Evolutionary conservation across 176 grass and related monocot genomes (phyloP).

Genomic region (Phoenix roebelenii): DNA sequence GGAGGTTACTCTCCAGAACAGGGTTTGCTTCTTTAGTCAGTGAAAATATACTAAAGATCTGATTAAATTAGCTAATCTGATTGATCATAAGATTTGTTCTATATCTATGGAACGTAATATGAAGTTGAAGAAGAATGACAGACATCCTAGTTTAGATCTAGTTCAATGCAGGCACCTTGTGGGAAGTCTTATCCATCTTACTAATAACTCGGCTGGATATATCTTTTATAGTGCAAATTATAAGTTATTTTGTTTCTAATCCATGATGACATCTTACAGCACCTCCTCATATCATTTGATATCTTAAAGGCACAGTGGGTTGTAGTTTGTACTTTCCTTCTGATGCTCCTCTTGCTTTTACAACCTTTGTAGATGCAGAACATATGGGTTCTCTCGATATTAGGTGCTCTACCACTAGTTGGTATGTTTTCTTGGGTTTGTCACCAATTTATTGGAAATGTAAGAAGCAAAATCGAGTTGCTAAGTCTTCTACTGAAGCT

Average conservation of each 20-base stretch:
- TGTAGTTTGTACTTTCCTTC: background rate
- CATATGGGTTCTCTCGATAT: background rate
- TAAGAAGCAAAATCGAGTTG: background rate
- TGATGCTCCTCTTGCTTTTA: background rate
- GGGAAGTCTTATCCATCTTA: no score
- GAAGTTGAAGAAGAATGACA: background rate
- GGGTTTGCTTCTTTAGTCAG: no score
- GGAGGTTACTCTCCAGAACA: background rate
- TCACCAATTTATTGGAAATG: background rate
- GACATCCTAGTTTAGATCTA: no score
- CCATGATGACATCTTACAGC: no score
- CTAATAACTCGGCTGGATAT: no score
- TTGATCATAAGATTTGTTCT: background rate
- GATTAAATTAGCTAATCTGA: no score
- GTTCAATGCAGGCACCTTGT: no score
- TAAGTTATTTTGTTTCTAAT: background rate
- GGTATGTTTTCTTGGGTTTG: background rate
- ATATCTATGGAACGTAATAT: background rate
- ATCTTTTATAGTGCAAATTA: no score
- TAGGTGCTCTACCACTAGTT: background rate
- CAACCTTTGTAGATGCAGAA: background rate
- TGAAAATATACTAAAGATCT: no score
- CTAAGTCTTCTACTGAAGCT: no score
- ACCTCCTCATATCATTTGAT: background rate
- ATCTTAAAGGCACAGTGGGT: background rate